Evolutionary conservation across 2,329 filamentous ascomycete genomes (phyloP).

Genomic region (Fusarium sp.): DNA sequence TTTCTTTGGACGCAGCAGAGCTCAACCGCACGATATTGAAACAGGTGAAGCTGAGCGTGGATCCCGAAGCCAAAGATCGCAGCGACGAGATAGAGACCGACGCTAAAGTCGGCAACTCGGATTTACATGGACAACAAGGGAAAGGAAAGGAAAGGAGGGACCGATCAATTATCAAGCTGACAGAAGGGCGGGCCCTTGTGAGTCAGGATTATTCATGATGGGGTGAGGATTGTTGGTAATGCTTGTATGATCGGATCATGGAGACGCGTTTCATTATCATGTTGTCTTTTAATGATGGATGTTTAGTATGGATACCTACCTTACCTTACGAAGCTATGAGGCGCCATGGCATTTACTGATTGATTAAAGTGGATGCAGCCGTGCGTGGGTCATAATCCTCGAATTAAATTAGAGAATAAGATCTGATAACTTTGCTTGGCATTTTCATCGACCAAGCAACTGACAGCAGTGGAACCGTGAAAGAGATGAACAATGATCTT

Average conservation of each 20-base stretch:
- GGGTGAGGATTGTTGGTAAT: neutral
- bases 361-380: slow-evolving; percentile 25
- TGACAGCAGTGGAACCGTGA: neutral
- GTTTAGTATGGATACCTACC: slow-evolving; percentile 1
- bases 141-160: neutral
- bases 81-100: slow-evolving; percentile 40
- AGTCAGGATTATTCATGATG: slow-evolving; percentile 35
- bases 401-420: slow-evolving; percentile 29
- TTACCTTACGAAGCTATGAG: neutral
- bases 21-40: slow-evolving; percentile 50
- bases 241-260: slow-evolving; percentile 14
- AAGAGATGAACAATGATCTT: slow-evolving; percentile 4
- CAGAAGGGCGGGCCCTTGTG: slow-evolving; percentile 31
- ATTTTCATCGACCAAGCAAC: slow-evolving; percentile 41
- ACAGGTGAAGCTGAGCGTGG: slow-evolving; percentile 40
- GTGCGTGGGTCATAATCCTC: slow-evolving; percentile 6
- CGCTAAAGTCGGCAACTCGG: slow-evolving; percentile 36
- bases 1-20: slow-evolving; percentile 48
- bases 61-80: slow-evolving; percentile 38
- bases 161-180: neutral
- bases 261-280: slow-evolving; percentile 31
- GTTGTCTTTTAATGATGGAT: slow-evolving; percentile 21
- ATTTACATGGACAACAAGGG: slow-evolving; percentile 13
- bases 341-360: slow-evolving; percentile 30
- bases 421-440: slow-evolving; percentile 49